Percentiles rank a stretch among this genome's conserved stretches.
Conservation (phyloP, 2,329 filamentous ascomycete genomes). For the Scedosporium apiospermum region DNA sequence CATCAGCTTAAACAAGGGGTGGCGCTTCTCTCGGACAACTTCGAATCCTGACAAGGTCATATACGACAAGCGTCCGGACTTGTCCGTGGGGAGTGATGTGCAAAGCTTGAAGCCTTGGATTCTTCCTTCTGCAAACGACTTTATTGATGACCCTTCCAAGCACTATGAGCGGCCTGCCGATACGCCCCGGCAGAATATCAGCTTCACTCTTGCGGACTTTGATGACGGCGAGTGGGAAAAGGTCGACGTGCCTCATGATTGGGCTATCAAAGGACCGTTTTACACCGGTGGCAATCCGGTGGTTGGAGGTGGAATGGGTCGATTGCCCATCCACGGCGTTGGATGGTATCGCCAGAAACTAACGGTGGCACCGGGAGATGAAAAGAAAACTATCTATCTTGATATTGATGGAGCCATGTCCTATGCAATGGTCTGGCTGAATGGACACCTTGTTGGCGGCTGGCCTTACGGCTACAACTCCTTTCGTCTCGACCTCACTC, state of each 20-base stretch:
- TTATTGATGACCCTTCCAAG: slow-evolving; percentile 20
- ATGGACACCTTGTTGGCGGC: slow-evolving; percentile 37
- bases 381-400: slow-evolving; percentile 29
- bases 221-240: slow-evolving; percentile 31
- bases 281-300: slow-evolving; percentile 20
- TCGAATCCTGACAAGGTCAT: slow-evolving; percentile 24
- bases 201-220: slow-evolving; percentile 22
- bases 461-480: slow-evolving; percentile 44
- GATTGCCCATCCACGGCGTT: slow-evolving; percentile 40
- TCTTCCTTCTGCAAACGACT: slow-evolving; percentile 29
- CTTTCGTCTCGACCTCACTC: slow-evolving; percentile 40
- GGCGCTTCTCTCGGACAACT: slow-evolving; percentile 26
- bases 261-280: slow-evolving; percentile 38
- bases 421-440: slow-evolving; percentile 42
- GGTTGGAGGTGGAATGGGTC: slow-evolving; percentile 28
- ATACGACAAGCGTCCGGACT: slow-evolving; percentile 16
- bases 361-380: slow-evolving; percentile 13
- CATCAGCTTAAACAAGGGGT: slow-evolving; percentile 23
- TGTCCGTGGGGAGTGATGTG: slow-evolving; percentile 10
- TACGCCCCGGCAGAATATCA: slow-evolving; percentile 13
- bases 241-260: slow-evolving; percentile 36
- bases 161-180: slow-evolving; percentile 20
- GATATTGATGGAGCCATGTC: slow-evolving; percentile 44
- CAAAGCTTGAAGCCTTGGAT: slow-evolving; percentile 29
- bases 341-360: slow-evolving; percentile 38